Base-by-base conservation (phyloP, 2,329 filamentous ascomycete genomes). In the Exserohilum turcica region DNA sequence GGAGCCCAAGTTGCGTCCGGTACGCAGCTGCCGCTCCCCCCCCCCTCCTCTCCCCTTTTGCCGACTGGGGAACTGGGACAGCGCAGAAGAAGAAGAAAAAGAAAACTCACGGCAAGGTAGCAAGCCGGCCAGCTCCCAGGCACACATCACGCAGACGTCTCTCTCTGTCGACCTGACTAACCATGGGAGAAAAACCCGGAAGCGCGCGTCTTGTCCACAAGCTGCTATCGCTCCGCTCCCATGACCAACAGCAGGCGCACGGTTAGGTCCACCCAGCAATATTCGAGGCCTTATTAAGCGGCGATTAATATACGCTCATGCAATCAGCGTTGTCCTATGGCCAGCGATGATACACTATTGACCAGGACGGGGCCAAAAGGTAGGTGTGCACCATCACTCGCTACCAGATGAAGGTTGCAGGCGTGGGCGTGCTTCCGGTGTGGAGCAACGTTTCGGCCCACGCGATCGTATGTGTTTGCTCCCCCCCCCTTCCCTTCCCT, bases 351-450 rank as follows among this genome's bases (percentile, higher is more conserved):
- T 31, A 6, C 19, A 44, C 18, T 54, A 54, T 54, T 24, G 38
- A 49, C 51, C 27, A 19, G 47, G 46, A 31, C 19, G 16, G n/a
- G 29, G 31, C 8, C 15, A 19, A 42, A 54, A 28, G 51, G 54
- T 28, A 46, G 46, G 45, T 29, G 50, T 40, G 29, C 21, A 39
- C 39, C 35, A 48, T 48, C 46, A 27, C 31, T 54, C 51, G 54
- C 51, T 57, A 55, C 54, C 47, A 51, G 37, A 43, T 35, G 24
- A 37, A 40, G 27, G 21, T 32, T 15, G 40, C 45, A 54, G n/a
- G n/a, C n/a, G n/a, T n/a, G n/a, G n/a, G 27, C 43, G 8, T 38
- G 27, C 36, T 33, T 35, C 36, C 40, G 40, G 29, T 46, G 31
- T 37, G 43, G 21, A 48, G 45, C 12, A 18, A 32, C 40, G 45